Percentiles rank a stretch among this genome's conserved stretches.
phyloP scores from a whole-genome alignment of 2,329 filamentous ascomycete genomes.

The Aspergillus versicolor region DNA sequence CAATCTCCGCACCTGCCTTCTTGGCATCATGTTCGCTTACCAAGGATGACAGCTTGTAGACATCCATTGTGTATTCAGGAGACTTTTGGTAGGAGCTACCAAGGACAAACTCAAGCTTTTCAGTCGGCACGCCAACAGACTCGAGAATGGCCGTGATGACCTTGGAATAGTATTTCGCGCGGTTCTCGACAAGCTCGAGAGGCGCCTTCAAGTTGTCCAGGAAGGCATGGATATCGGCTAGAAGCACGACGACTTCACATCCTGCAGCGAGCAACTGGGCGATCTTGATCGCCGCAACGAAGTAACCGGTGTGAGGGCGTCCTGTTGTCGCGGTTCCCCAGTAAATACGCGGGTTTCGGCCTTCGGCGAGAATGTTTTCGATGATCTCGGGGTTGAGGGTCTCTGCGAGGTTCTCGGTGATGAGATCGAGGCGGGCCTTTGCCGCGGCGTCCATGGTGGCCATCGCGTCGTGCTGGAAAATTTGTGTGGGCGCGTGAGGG shows the following conservation, averaged over 20 bases:
- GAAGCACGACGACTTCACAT: conserved; percentile 76
- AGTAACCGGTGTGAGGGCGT: conserved; percentile 13
- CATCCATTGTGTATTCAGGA: conserved; percentile 78
- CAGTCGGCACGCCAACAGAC: conserved; percentile 74
- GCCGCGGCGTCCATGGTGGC: neutral
- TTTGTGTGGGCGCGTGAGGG: neutral
- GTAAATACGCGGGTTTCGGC: conserved; percentile 31
- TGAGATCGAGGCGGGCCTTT: conserved; percentile 50
- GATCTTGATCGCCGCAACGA: conserved; percentile 80
- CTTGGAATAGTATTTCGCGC: conserved; percentile 79
- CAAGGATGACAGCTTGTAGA: conserved; percentile 69
- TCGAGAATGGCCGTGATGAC: conserved; percentile 73
- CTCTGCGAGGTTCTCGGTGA: conserved; percentile 78
- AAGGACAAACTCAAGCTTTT: conserved; percentile 77
- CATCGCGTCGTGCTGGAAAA: neutral
- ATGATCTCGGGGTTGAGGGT: conserved; percentile 67
- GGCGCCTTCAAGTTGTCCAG: conserved; percentile 64
- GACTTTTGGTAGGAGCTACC: conserved; percentile 75
- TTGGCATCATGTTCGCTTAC: conserved; percentile 71
- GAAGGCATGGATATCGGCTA: conserved; percentile 63
- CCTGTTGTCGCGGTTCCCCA: conserved; percentile 24
- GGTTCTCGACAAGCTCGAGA: conserved; percentile 78
- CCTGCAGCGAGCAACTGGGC: conserved; percentile 82
- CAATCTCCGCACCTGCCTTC: conserved; percentile 88
- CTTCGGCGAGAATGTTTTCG: conserved; percentile 29